Conservation (phyloP, 2,329 filamentous ascomycete genomes). For the Hypoxylon sp. region DNA sequence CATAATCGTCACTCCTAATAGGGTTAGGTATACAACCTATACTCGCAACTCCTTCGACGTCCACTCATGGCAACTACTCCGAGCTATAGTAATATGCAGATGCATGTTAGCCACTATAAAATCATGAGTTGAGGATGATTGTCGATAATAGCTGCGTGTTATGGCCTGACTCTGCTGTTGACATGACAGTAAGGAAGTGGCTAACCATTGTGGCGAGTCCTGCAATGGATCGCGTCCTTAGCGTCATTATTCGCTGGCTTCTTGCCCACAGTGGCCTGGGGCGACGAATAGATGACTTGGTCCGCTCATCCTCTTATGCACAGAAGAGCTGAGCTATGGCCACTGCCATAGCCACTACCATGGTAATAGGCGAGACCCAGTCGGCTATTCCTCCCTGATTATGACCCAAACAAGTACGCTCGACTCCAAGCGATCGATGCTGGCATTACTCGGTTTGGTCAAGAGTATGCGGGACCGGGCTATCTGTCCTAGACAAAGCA, state of each 20-base stretch:
- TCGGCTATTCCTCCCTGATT: constrained; percentile 33
- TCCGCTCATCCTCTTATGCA: constrained; percentile 28
- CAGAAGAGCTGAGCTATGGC: constrained; percentile 39
- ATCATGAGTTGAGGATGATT: constrained; percentile 13
- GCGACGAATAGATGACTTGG: constrained; percentile 36
- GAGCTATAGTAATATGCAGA: constrained; percentile 34
- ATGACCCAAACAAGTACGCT: constrained; percentile 24
- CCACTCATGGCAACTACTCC: constrained; percentile 27
- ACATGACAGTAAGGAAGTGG: constrained; percentile 30
- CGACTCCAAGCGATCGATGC: constrained; percentile 46
- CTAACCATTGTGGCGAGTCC: constrained; percentile 41
- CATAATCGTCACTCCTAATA: constrained; percentile 21
- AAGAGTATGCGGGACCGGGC: constrained; percentile 37
- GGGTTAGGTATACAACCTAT: constrained; percentile 25
- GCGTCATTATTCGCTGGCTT: constrained; percentile 37
- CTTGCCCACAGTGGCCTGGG: constrained; percentile 24
- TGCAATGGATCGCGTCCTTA: constrained; percentile 36
- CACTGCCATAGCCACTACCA: constrained; percentile 30
- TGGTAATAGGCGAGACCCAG: constrained; percentile 31
- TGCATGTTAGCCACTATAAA: constrained; percentile 36
- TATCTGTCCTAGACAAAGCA: constrained; percentile 36
- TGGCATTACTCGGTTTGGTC: constrained; percentile 42
- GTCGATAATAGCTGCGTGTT: constrained; percentile 23
- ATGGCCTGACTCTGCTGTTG: constrained; percentile 16
- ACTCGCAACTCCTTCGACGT: constrained; percentile 27